phyloP scores from a whole-genome alignment of 805 yeast genomes.

The Kodamaea hsintzibuensis region DNA sequence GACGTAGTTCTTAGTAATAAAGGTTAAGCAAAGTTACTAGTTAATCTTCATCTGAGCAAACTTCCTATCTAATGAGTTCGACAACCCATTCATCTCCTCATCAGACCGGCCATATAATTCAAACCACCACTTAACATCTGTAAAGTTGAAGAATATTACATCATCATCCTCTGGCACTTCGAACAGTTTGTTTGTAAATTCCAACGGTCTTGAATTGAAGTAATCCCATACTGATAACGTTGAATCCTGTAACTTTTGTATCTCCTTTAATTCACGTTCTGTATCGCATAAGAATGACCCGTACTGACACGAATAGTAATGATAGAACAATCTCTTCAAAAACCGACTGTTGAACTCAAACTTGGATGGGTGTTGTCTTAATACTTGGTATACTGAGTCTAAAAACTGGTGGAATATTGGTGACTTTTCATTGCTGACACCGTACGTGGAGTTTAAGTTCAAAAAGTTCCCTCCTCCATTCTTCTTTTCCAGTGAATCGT shows the following conservation, averaged over 20 bases:
- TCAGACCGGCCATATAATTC: slow-evolving; percentile 78
- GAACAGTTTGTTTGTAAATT: slow-evolving; percentile 62
- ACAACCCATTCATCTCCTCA: slow-evolving; percentile 49
- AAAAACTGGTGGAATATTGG: slow-evolving; percentile 94
- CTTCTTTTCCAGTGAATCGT: slow-evolving; percentile 18
- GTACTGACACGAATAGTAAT: slow-evolving; percentile 89
- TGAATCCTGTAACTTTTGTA: slow-evolving; percentile 37
- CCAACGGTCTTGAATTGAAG: slow-evolving; percentile 70
- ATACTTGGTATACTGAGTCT: slow-evolving; percentile 83
- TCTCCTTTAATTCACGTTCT: slow-evolving; percentile 57
- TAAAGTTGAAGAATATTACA: slow-evolving; percentile 60
- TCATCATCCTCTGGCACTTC: slow-evolving; percentile 24
- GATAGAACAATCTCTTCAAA: slow-evolving; percentile 79
- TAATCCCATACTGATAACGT: slow-evolving; percentile 94
- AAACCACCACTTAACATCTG: slow-evolving; percentile 82
- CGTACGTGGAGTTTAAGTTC: slow-evolving; percentile 32
- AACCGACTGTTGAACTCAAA: slow-evolving; percentile 92
- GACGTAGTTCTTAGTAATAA: too few relatives aligned
- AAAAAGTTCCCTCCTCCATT: slow-evolving; percentile 25
- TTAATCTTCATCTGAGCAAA: slow-evolving; percentile 37
- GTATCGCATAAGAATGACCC: slow-evolving; percentile 83
- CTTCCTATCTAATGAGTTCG: slow-evolving; percentile 40
- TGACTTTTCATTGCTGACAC: slow-evolving; percentile 49
- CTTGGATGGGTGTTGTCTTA: slow-evolving; percentile 63
- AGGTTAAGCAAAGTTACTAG: too few relatives aligned